Percentiles rank a stretch among this genome's conserved stretches.
These are phyloP conservation scores for Saccharomyces pastorianus DNA, from an alignment of 1,139 yeast genomes.

Conservation along the genomic window DNA sequence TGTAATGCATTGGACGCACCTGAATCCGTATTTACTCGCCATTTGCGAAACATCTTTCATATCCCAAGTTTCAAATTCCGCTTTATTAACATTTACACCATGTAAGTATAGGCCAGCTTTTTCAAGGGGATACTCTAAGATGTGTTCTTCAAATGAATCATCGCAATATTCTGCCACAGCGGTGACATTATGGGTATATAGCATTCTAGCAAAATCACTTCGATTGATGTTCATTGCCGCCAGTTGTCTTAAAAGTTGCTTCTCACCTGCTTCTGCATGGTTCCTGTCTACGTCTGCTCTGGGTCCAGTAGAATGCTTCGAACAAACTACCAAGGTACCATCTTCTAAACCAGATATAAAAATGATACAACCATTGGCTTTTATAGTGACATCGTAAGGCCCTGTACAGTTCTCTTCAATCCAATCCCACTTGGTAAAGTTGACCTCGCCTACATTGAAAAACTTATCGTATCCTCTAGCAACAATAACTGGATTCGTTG, in stretches of 20 bases:
- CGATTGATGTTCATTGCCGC: conserved; percentile 34
- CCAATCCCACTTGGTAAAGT: conserved; percentile 42
- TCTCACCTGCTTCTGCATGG: conserved; percentile 71
- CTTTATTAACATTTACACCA: conserved; percentile 69
- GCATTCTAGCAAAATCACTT: conserved; percentile 46
- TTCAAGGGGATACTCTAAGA: conserved; percentile 59
- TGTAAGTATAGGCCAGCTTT: conserved; percentile 79
- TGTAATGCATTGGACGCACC: conserved; percentile 41
- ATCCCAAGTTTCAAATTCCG: conserved; percentile 56
- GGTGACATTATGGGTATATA: conserved; percentile 52
- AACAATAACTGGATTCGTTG: conserved; percentile 38
- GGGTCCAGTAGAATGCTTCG: conserved; percentile 81
- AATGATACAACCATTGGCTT: conserved; percentile 91
- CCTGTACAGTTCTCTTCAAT: conserved; percentile 49
- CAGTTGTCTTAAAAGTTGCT: conserved; percentile 50
- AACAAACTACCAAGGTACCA: conserved; percentile 73
- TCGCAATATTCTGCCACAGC: conserved; percentile 93
- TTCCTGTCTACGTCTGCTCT: conserved; percentile 48
- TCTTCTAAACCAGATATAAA: conserved; percentile 68
- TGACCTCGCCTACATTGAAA: conserved; percentile 68
- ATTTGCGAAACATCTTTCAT: conserved; percentile 52
- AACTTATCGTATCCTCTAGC: conserved; percentile 93
- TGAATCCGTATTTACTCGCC: conserved; percentile 69
- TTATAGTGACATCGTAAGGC: conserved; percentile 73
- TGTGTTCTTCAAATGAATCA: conserved; percentile 90